Conservation (phyloP, 495 filamentous ascomycete species). For the Parmelia sp. region DNA sequence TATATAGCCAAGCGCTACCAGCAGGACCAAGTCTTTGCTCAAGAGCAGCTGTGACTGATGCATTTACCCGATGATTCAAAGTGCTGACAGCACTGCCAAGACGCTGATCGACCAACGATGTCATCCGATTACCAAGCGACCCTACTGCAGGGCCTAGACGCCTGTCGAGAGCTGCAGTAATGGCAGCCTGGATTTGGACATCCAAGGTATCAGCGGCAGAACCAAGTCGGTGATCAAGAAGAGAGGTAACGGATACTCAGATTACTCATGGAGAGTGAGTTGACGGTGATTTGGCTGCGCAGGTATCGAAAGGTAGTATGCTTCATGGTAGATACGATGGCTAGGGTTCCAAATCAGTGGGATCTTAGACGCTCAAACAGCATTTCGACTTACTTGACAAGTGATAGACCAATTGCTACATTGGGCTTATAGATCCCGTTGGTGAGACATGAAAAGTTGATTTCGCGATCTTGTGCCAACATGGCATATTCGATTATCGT, state of each 20-base stretch:
- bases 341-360: too few species aligned
- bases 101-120: background rate
- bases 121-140: background rate
- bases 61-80: background rate
- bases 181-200: background rate
- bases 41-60: background rate
- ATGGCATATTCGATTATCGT: too few species aligned
- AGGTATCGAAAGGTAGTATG: too few species aligned
- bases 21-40: slow-evolving; percentile 10
- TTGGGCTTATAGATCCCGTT: too few species aligned
- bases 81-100: background rate
- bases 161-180: background rate
- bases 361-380: too few species aligned
- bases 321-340: too few species aligned
- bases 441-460: too few species aligned
- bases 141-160: background rate
- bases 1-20: background rate
- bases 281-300: too few species aligned
- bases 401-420: too few species aligned
- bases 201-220: background rate
- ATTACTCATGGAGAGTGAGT: too few species aligned
- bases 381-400: too few species aligned
- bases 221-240: background rate
- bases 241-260: background rate
- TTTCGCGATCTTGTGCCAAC: too few species aligned